phyloP scores from a whole-genome alignment of 1,284 basidiomycete genomes.

The Xerocomus nothofagi region DNA sequence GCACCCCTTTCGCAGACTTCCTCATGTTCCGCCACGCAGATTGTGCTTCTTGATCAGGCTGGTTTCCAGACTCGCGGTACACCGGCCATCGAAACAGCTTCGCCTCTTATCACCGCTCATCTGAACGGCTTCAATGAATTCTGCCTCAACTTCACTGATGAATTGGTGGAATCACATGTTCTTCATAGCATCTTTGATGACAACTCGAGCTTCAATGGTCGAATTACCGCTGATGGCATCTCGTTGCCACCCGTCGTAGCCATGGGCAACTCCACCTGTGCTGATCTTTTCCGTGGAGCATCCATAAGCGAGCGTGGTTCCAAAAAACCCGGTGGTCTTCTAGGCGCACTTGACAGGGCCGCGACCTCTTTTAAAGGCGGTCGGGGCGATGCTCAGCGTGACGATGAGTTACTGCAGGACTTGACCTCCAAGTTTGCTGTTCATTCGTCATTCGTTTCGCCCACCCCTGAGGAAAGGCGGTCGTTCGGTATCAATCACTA shows the following conservation, averaged over 20 bases:
- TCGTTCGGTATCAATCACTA: constrained; percentile 91
- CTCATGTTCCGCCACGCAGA: constrained; percentile 56
- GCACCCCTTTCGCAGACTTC: constrained; percentile 57
- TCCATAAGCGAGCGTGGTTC: constrained; percentile 62
- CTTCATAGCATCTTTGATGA: constrained; percentile 78
- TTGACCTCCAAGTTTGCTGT: constrained; percentile 70
- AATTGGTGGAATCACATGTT: constrained; percentile 81
- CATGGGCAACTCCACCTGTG: constrained; percentile 78
- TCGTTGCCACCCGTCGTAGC: constrained; percentile 64
- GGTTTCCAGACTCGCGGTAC: constrained; percentile 81
- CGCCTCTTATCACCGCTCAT: constrained; percentile 73
- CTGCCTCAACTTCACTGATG: constrained; percentile 83
- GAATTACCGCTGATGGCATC: constrained; percentile 72
- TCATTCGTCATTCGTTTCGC: constrained; percentile 74
- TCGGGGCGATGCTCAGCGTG: constrained; percentile 66
- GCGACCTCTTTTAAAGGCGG: constrained; percentile 74
- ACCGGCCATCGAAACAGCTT: constrained; percentile 55
- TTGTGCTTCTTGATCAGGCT: constrained; percentile 78
- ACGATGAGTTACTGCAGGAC: constrained; percentile 75
- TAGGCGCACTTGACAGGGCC: constrained; percentile 78
- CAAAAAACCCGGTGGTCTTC: constrained; percentile 75
- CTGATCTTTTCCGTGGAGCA: constrained; percentile 83
- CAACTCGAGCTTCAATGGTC: constrained; percentile 60
- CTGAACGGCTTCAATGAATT: constrained; percentile 89
- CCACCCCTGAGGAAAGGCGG: constrained; percentile 39